These are phyloP conservation scores for Solanum verrucosum DNA, from an alignment of 257 asterid genomes.

Conservation along the genomic window DNA sequence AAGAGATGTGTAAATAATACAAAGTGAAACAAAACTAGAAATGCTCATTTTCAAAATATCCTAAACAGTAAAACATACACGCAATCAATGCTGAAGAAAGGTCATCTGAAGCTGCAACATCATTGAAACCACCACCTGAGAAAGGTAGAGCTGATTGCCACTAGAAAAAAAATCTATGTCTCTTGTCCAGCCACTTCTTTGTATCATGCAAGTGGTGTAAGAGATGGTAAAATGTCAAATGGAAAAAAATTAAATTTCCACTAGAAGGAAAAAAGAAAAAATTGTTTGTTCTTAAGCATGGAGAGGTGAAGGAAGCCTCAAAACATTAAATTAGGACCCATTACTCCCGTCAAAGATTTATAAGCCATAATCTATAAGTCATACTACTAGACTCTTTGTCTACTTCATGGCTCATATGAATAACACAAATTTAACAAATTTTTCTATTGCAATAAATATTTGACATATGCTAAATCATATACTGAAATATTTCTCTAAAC, in stretches of 20 bases:
- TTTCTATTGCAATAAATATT: not conserved
- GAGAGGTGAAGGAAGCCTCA: not conserved
- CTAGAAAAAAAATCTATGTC: slow-evolving; percentile 64
- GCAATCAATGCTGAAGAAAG: slow-evolving; percentile 86
- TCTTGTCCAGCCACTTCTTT: slow-evolving; percentile 83
- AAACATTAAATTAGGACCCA: not conserved
- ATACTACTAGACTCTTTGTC: not conserved
- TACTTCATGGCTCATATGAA: not conserved
- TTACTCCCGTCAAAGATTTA: not conserved
- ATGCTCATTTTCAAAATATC: not conserved
- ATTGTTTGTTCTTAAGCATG: not conserved
- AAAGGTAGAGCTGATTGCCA: slow-evolving; percentile 77
- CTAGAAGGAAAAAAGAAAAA: not conserved
- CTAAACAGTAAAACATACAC: slow-evolving; percentile 24
- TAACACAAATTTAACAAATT: not conserved
- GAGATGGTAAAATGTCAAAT: not conserved
- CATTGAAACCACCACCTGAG: slow-evolving; percentile 77
- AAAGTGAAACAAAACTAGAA: not conserved
- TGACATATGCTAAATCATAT: not conserved
- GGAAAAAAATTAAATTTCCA: not conserved
- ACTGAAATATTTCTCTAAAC: too few relatives aligned
- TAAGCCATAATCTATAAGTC: too few relatives aligned
- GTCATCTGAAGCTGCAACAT: slow-evolving; percentile 88
- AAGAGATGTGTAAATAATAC: not conserved
- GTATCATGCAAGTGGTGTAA: slow-evolving; percentile 54